Conservation (phyloP, 2,329 filamentous ascomycete species). For the Epichloe baconii region DNA sequence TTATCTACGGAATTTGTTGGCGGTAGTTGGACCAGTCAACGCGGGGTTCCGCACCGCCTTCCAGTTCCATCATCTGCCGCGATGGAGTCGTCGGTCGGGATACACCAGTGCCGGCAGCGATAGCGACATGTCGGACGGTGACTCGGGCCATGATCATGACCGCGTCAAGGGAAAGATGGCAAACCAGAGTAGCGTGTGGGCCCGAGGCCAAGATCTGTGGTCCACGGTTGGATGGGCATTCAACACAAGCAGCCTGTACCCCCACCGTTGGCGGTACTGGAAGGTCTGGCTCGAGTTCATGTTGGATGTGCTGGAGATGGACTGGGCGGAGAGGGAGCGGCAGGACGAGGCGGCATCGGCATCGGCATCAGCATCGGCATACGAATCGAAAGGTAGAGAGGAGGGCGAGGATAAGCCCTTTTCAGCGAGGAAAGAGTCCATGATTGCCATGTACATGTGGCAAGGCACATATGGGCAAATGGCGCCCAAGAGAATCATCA, state of each 20-base stretch:
- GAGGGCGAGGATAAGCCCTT: slow-evolving; percentile 12
- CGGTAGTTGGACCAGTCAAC: slow-evolving; percentile 54
- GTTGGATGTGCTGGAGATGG: slow-evolving; percentile 61
- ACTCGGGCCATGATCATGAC: slow-evolving; percentile 34
- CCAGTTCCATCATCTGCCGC: slow-evolving; percentile 36
- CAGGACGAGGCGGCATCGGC: slow-evolving; percentile 28
- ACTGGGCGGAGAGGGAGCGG: slow-evolving; percentile 47
- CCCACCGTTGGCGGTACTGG: slow-evolving; percentile 71
- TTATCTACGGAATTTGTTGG: slow-evolving; percentile 56
- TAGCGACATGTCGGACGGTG: slow-evolving; percentile 26
- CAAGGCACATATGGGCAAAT: slow-evolving; percentile 31
- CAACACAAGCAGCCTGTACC: slow-evolving; percentile 67
- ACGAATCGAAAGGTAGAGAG: slow-evolving; percentile 9
- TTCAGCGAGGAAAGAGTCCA: slow-evolving; percentile 33
- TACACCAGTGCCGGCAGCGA: slow-evolving; percentile 29
- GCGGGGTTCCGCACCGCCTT: slow-evolving; percentile 62
- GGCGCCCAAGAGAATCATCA: slow-evolving; percentile 42
- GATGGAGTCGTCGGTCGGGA: slow-evolving; percentile 19
- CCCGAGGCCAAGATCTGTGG: slow-evolving; percentile 78
- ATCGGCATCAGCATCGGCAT: slow-evolving; percentile 17
- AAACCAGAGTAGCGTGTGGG: slow-evolving; percentile 55
- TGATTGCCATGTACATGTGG: slow-evolving; percentile 48
- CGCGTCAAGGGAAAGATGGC: slow-evolving; percentile 47
- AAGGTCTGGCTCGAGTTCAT: slow-evolving; percentile 67
- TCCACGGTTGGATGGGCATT: slow-evolving; percentile 81